Percentiles rank a stretch among this genome's conserved stretches.
Evolutionary conservation across 352 stramenopile genomes (phyloP).

Genomic region (Pythium scleroteichum): DNA sequence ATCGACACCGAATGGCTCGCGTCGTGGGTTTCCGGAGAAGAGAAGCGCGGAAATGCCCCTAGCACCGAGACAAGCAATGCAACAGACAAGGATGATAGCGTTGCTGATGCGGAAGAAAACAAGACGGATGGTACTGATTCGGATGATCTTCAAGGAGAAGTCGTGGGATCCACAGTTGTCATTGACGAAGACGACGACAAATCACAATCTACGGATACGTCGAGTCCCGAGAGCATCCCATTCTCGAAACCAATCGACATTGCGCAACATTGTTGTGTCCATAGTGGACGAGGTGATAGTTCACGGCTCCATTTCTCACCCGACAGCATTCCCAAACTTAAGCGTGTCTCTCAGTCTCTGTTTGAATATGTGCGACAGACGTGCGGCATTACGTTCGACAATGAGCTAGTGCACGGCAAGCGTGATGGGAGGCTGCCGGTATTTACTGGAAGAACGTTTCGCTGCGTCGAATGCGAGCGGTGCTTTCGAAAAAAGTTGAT

Average conservation of each 20-base stretch:
- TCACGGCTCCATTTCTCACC: slow-evolving; percentile 43
- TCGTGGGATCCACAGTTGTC: slow-evolving; percentile 1
- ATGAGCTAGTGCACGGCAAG: slow-evolving; percentile 1
- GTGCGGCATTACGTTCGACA: slow-evolving; percentile 30
- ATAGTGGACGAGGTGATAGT: slow-evolving; percentile 25
- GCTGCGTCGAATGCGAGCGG: slow-evolving; percentile 47
- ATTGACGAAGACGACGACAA: slow-evolving; percentile 10
- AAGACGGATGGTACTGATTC: slow-evolving; percentile 25
- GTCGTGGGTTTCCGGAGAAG: slow-evolving; percentile 65
- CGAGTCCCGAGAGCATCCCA: slow-evolving; percentile 43
- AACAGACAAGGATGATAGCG: slow-evolving; percentile 11
- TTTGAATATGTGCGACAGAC: slow-evolving; percentile 48
- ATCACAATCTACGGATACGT: not conserved
- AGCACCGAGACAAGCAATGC: slow-evolving; percentile 18
- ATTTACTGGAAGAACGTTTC: slow-evolving; percentile 49
- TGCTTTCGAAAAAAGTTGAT: slow-evolving; percentile 54
- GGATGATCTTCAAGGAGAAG: slow-evolving; percentile 6
- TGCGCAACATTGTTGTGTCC: slow-evolving; percentile 45
- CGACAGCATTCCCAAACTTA: slow-evolving; percentile 51
- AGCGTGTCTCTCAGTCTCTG: slow-evolving; percentile 56
- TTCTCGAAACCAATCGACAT: slow-evolving; percentile 59
- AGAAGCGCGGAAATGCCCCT: slow-evolving; percentile 15
- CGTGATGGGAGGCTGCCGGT: slow-evolving; percentile 10
- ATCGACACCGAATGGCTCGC: slow-evolving; percentile 66
- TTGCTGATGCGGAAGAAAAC: slow-evolving; percentile 21